phyloP scores from a whole-genome alignment of 129 eudicot species.

The Calendula officinalis region DNA sequence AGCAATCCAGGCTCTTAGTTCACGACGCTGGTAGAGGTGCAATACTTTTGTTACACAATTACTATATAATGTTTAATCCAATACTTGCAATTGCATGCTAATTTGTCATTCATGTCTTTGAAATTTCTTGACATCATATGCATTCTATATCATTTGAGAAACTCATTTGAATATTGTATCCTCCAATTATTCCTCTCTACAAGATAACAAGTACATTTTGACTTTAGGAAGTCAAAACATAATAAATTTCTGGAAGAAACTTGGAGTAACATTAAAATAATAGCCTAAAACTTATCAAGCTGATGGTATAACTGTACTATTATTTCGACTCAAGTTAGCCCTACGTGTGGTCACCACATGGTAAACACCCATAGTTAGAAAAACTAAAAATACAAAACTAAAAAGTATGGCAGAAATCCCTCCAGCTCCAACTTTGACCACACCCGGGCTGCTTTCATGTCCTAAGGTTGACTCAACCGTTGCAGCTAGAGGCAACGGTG shows the following conservation, averaged over 20 bases:
- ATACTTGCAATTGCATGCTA: conserved; percentile 11
- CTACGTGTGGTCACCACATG: conserved; percentile 44
- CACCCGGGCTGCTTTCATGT: conserved; percentile 37
- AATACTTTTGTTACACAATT: conserved; percentile 14
- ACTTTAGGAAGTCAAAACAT: background rate
- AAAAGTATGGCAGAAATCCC: conserved; percentile 48
- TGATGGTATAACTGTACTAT: conserved; percentile 40
- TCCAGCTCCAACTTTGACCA: conserved; percentile 48
- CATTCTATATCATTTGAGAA: background rate
- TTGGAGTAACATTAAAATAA: too few relatives aligned
- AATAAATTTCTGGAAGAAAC: background rate
- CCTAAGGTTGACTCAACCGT: conserved; percentile 58
- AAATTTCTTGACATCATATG: conserved; percentile 8
- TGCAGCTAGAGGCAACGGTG: conserved; percentile 64
- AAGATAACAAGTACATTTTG: background rate
- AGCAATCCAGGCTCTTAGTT: conserved; percentile 50
- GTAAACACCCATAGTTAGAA: conserved; percentile 61
- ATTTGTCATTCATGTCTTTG: conserved; percentile 3
- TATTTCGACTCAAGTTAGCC: conserved; percentile 36
- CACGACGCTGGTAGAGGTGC: conserved; percentile 52
- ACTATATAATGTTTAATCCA: conserved; percentile 6
- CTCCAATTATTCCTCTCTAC: background rate
- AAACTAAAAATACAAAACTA: conserved; percentile 34
- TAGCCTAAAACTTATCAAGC: conserved; percentile 19
- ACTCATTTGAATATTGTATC: background rate